These are phyloP conservation scores for Boletus reticulatus DNA, from an alignment of 768 basidiomycete genomes.

Conservation along the genomic window DNA sequence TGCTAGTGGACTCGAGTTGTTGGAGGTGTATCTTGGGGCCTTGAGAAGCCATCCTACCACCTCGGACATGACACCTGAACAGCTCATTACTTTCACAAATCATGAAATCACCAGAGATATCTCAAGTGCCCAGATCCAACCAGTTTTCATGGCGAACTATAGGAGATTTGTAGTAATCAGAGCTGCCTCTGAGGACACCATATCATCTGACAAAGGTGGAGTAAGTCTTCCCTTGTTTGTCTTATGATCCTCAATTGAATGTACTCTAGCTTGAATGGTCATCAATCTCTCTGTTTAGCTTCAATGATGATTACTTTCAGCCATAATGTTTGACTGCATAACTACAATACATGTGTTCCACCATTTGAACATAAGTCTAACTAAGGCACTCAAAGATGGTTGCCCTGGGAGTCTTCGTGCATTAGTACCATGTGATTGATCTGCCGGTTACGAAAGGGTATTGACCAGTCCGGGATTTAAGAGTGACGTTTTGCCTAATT, in stretches of 20 bases:
- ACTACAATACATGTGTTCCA: neutral
- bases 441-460: neutral
- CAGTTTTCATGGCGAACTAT: slow-evolving; percentile 56
- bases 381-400: too few species aligned
- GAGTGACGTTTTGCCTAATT: neutral
- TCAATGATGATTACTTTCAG: slow-evolving; percentile 56
- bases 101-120: slow-evolving; percentile 50
- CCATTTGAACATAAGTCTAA: too few species aligned
- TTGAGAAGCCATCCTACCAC: slow-evolving; percentile 27
- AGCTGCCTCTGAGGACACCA: slow-evolving; percentile 32
- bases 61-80: slow-evolving; percentile 31
- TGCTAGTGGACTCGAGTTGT: slow-evolving; percentile 32
- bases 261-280: slow-evolving; percentile 56
- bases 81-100: slow-evolving; percentile 41
- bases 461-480: neutral
- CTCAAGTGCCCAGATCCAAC: slow-evolving; percentile 56
- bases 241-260: neutral
- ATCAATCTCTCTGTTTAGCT: slow-evolving; percentile 45
- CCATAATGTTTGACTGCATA: neutral
- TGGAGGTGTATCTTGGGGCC: slow-evolving; percentile 40
- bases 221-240: slow-evolving; percentile 35
- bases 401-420: too few species aligned
- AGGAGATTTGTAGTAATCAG: slow-evolving; percentile 66
- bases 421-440: slow-evolving; percentile 29
- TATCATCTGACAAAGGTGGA: slow-evolving; percentile 36